Evolutionary conservation across 371 early-diverging fungal genomes (phyloP).

Genomic region (Apophysomyces sp.): DNA sequence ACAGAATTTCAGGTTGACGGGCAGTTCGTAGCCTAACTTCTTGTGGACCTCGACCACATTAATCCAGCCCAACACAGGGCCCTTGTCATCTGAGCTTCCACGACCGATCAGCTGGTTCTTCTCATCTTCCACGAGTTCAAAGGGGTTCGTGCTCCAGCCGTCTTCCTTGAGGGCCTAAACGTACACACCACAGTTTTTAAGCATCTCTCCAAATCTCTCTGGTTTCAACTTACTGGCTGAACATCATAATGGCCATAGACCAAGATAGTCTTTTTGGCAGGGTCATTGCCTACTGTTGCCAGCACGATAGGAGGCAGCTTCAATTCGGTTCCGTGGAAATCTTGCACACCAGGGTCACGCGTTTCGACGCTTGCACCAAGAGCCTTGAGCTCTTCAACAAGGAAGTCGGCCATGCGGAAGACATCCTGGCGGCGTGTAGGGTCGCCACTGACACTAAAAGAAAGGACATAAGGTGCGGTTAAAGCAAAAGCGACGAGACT

Average conservation of each 20-base stretch:
- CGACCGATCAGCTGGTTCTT: slow-evolving; percentile 88
- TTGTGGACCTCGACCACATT: slow-evolving; percentile 93
- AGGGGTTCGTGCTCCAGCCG: slow-evolving; percentile 97
- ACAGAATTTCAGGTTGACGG: slow-evolving; percentile 93
- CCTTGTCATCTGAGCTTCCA: slow-evolving; percentile 95
- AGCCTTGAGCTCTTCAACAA: slow-evolving; percentile 70
- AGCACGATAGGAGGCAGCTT: slow-evolving; percentile 92
- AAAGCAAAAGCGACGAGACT: background rate
- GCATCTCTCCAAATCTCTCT: background rate
- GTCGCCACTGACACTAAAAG: slow-evolving; percentile 80
- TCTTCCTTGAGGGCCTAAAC: slow-evolving; percentile 81
- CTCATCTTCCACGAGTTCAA: slow-evolving; percentile 80
- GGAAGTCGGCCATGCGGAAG: slow-evolving; percentile 89
- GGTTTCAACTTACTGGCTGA: slow-evolving; percentile 73
- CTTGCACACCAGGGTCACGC: slow-evolving; percentile 83
- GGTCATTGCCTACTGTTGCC: slow-evolving; percentile 87
- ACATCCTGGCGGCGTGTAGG: slow-evolving; percentile 82
- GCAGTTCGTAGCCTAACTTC: slow-evolving; percentile 84
- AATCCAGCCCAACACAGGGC: slow-evolving; percentile 93
- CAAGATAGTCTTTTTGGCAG: slow-evolving; percentile 90
- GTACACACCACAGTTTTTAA: too few relatives aligned
- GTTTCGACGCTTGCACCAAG: slow-evolving; percentile 72
- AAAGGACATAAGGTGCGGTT: too few relatives aligned
- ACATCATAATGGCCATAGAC: slow-evolving; percentile 97
- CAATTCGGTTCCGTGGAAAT: slow-evolving; percentile 73